phyloP scores from a whole-genome alignment of 345 rosid species.

The Gossypium sturtianum region DNA sequence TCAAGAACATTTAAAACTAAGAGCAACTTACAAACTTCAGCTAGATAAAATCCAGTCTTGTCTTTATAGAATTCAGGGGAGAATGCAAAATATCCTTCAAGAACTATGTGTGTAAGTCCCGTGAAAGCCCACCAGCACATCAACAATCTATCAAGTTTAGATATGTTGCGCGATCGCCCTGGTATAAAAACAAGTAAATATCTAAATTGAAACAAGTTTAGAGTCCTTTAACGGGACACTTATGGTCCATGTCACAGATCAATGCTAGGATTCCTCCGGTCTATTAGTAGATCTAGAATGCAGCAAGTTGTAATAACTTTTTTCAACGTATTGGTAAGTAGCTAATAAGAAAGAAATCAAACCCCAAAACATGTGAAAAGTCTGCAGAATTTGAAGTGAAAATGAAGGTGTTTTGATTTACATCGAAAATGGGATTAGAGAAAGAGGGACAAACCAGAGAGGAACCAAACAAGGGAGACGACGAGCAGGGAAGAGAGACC shows the following conservation, averaged over 20 bases:
- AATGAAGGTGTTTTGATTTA: background rate
- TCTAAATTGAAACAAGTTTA: background rate
- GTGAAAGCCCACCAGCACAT: constrained; percentile 99
- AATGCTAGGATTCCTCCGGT: background rate
- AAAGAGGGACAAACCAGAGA: constrained; percentile 49
- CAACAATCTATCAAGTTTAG: constrained; percentile 51
- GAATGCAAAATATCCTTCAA: constrained; percentile 90
- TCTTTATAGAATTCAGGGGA: constrained; percentile 82
- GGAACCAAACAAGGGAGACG: constrained; percentile 49
- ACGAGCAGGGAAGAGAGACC: constrained; percentile 45
- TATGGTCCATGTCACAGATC: background rate
- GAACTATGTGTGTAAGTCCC: constrained; percentile 74
- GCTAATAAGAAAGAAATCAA: background rate
- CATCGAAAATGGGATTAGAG: background rate
- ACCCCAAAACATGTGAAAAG: background rate
- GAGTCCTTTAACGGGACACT: background rate
- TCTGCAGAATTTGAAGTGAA: background rate
- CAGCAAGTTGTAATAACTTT: background rate
- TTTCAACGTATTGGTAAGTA: background rate
- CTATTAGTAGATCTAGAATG: background rate
- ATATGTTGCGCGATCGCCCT: constrained; percentile 38
- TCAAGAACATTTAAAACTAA: background rate
- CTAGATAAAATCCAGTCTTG: constrained; percentile 59
- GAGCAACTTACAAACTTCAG: constrained; percentile 82
- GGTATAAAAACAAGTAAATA: constrained; percentile 9